A percentile compares a stretch with the other conserved stretches of the same genome.
Conservation (phyloP, 305 asterid species). For the Solanum hybrid region DNA sequence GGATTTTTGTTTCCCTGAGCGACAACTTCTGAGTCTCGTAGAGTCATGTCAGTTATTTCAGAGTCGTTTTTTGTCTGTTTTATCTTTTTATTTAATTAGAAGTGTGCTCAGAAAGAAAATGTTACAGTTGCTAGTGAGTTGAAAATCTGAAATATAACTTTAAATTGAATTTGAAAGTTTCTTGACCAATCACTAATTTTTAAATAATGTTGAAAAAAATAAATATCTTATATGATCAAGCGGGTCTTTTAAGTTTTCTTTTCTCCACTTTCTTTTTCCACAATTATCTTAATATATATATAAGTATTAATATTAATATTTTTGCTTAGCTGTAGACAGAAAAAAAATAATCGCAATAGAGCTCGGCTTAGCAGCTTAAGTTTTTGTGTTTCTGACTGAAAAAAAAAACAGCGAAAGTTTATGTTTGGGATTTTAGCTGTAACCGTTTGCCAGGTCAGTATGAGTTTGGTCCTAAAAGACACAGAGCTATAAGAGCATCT, state of each 20-base stretch:
- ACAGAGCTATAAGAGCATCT: neutral
- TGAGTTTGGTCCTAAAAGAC: neutral
- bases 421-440: neutral
- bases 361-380: neutral
- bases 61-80: neutral
- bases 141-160: neutral
- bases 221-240: neutral
- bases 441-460: neutral
- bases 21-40: neutral
- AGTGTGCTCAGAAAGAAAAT: neutral
- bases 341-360: neutral
- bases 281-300: neutral
- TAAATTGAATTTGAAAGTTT: neutral
- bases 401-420: neutral
- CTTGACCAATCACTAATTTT: neutral
- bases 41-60: neutral
- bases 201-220: neutral
- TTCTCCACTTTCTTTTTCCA: neutral
- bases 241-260: neutral
- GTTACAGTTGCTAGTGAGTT: neutral
- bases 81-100: neutral
- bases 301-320: neutral
- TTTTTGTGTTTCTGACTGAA: neutral
- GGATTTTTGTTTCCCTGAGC: neutral
- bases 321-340: neutral